Base-by-base conservation (phyloP, 1,284 basidiomycete species). In the Vanrija sp. region DNA sequence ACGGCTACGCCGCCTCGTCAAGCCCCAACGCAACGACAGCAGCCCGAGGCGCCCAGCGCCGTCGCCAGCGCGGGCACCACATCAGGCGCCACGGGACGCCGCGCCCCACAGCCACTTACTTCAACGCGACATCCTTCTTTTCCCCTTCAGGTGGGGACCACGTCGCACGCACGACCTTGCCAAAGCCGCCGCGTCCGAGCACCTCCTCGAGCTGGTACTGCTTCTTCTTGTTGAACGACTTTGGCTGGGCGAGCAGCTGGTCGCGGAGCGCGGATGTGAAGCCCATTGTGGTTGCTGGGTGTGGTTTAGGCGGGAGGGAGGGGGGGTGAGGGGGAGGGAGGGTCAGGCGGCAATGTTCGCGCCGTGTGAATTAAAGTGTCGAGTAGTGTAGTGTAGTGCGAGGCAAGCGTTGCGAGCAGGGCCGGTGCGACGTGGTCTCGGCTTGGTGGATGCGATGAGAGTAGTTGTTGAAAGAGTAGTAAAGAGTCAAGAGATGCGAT, bases 201-300 rank as follows among this genome's bases (percentile, higher is more conserved):
- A 72, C 48, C 47, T 70, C 64, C 44, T 70, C 57, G 19, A 76
- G 56, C 19, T 46, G 47, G 54, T 74, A 75, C 53, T 82, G 77
- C 69, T 85, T 87, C 79, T 92, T 93, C 81, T 92, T 92, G 65
- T 75, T 76, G 69, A 89, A 92, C 53, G 86, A 89, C 0, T 87
- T 80, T 1, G 90, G 90, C 67, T 93, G 89, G 0, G 85, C 82
- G 10, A 92, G 80, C 42, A 93, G 52, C 24, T 66, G 64, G 56
- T 76, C 73, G 20, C 71, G 61, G 43, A 76, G 45, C 23, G 69
- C 67, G 9, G 67, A 67, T n/a, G 61, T 51, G 49, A 69, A 45
- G 14, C 67, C 67, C 67, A 69, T 67, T 18, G 42, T 53, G 42
- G 4, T 14, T 20, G 44, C 10, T n/a, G 43, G 19, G 31, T 27